phyloP scores from a whole-genome alignment of 805 yeast genomes.

The Schwanniomyces sp. region DNA sequence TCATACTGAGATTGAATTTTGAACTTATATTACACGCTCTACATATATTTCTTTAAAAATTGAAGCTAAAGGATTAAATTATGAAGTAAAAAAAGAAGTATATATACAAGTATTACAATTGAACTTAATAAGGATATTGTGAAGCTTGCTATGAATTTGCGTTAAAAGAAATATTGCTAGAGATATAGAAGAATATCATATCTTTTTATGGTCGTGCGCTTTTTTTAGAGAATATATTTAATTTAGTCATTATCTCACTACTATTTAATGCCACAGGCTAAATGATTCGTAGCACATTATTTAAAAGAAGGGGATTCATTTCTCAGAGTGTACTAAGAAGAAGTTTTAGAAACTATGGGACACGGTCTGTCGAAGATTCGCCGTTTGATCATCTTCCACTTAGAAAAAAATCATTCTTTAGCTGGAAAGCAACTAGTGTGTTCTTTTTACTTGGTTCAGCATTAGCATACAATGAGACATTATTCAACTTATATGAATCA shows the following conservation, averaged over 20 bases:
- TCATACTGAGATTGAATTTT: too few relatives aligned
- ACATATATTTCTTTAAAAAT: too few relatives aligned
- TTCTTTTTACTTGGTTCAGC: conserved; percentile 21
- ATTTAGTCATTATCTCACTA: too few relatives aligned
- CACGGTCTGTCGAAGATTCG: conserved; percentile 27
- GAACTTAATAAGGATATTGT: too few relatives aligned
- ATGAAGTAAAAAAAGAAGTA: too few relatives aligned
- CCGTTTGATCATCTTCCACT: conserved; percentile 30
- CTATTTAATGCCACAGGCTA: not conserved
- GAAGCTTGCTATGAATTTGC: too few relatives aligned
- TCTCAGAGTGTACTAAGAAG: not conserved
- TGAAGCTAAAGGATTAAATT: too few relatives aligned
- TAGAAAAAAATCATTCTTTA: conserved; percentile 22
- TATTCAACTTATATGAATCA: conserved; percentile 23
- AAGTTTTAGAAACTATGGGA: conserved; percentile 15
- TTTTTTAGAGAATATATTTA: not conserved
- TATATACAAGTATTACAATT: too few relatives aligned
- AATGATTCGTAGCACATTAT: not conserved
- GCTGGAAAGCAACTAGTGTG: conserved; percentile 25
- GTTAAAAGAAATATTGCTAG: too few relatives aligned
- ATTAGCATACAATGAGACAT: conserved; percentile 24
- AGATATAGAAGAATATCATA: too few relatives aligned
- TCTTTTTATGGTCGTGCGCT: not conserved
- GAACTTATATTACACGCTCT: too few relatives aligned
- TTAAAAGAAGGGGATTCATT: not conserved